A percentile compares a stretch with the other conserved stretches of the same genome.
Evolutionary conservation across 192 early-diverging fungal species (phyloP).

Genomic region (Coemansia sp.): DNA sequence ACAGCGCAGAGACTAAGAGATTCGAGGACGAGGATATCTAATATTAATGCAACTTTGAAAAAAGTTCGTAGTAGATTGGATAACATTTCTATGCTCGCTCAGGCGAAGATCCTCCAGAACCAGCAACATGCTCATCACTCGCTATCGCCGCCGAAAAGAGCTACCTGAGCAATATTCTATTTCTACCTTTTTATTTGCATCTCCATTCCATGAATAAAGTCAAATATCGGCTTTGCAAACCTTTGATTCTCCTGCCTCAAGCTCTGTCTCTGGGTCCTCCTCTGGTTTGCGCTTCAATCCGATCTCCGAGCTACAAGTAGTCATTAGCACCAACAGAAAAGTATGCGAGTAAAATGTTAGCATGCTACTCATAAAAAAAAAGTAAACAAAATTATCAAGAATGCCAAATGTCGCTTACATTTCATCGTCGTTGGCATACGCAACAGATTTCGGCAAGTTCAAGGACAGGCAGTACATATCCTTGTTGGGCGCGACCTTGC

Average conservation of each 20-base stretch:
- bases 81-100: conserved; percentile 51
- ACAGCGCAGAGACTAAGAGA: conserved; percentile 37
- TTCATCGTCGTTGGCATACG: conserved; percentile 57
- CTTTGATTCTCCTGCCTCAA: conserved; percentile 1
- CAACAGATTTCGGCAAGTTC: conserved; percentile 73
- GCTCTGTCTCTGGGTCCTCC: neutral
- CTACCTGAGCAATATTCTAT: neutral
- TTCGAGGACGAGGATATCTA: conserved; percentile 29
- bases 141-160: neutral
- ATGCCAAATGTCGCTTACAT: conserved; percentile 9
- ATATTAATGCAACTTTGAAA: conserved; percentile 43
- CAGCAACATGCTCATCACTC: conserved; percentile 14
- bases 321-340: neutral
- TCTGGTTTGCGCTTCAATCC: conserved; percentile 22
- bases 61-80: conserved; percentile 44
- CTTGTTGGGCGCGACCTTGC: conserved; percentile 97
- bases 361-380: neutral
- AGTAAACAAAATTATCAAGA: neutral
- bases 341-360: neutral
- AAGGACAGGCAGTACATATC: conserved; percentile 98
- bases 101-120: conserved; percentile 43
- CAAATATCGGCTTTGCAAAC: conserved; percentile 2
- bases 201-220: neutral
- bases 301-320: conserved; percentile 5
- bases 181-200: conserved; percentile 2